Conservation (phyloP, 495 filamentous ascomycete genomes). For the Aspergillus taichungensis region DNA sequence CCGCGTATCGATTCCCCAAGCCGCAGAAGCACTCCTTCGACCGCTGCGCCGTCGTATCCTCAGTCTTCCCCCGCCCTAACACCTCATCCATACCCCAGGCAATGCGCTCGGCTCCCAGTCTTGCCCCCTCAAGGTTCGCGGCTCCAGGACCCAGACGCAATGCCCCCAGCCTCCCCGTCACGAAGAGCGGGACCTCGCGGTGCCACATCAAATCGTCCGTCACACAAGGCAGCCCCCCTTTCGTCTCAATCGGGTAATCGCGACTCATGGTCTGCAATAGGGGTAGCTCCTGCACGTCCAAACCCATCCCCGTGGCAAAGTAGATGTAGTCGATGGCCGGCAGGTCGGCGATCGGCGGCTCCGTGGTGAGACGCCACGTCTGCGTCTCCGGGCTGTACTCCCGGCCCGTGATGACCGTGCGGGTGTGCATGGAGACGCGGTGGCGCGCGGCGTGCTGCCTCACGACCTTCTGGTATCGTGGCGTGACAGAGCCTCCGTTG, state of each 20-base stretch:
- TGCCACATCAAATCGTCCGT: conserved; percentile 57
- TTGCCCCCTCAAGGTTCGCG: conserved; percentile 55
- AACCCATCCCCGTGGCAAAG: conserved; percentile 50
- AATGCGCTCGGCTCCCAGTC: conserved; percentile 53
- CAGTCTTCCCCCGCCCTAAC: conserved; percentile 15
- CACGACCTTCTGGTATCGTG: conserved; percentile 46
- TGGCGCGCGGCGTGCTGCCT: conserved; percentile 36
- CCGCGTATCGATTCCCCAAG: conserved; percentile 20
- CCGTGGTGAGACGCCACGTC: conserved; percentile 43
- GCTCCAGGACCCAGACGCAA: conserved; percentile 52
- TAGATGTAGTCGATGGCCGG: conserved; percentile 55
- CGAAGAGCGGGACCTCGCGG: conserved; percentile 50
- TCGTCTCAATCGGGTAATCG: conserved; percentile 43
- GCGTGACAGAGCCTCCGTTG: conserved; percentile 54
- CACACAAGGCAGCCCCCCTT: conserved; percentile 49
- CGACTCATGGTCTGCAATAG: conserved; percentile 40
- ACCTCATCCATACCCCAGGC: conserved; percentile 50
- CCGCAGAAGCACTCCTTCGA: conserved; percentile 22
- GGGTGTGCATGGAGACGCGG: conserved; percentile 38
- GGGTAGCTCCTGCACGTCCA: conserved; percentile 42
- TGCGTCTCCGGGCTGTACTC: conserved; percentile 24
- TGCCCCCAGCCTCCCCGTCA: conserved; percentile 50
- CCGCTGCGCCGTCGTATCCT: conserved; percentile 1
- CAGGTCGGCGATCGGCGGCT: conserved; percentile 40
- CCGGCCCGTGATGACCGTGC: conserved; percentile 36